Base-by-base conservation (phyloP, 495 filamentous ascomycete genomes). In the Penicillium angulare region DNA sequence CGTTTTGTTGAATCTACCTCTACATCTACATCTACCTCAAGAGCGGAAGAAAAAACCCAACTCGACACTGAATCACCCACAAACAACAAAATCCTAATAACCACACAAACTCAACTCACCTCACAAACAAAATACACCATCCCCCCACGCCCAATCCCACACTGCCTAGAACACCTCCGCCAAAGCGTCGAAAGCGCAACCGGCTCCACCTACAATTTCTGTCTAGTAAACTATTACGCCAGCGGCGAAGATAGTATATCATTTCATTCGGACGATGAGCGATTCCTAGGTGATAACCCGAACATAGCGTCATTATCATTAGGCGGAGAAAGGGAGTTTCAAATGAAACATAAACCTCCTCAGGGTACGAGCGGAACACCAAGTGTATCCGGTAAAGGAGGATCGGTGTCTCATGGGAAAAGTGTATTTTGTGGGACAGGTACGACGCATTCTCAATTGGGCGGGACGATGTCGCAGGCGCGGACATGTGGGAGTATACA, bases 211-310 rank as follows among this genome's bases (percentile, higher is more conserved):
- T 90, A 86, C 65, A 90, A 92, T 56, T 88, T 89, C 67, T 80
- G 79, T 47, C 72, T 90, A 2, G 84, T 90, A 7, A 90, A 90
- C 56, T 90, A 90, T 72, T 90, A 90, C 65, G 79, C 83, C 26
- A 75, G 71, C 22, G 86, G 85, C 2, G 66, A 78, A 9, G 86
- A 89, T 65, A 86, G 82, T 47, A 90, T 90, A 27, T 71, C 80
- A 20, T 92, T 85, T 62, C 85, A 89, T 61, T 85, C 83, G 29
- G 87, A 89, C 55, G 86, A 89, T 56, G 87, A 90, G 67, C 74
- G 78, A 8, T 90, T 92, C 58, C 80, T 90, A 0, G 87, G 86
- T 3, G 42, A 69, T 1, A 65, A 80, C 13, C 86, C 86, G 12
- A 73, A 77, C n/a, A 89, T 92, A 32, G 85, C 86, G 7, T 87